Evolutionary conservation across 768 basidiomycete genomes (phyloP), one percentile per base, ranked within the genome.

Genomic region (Tricholoma sp.): DNA sequence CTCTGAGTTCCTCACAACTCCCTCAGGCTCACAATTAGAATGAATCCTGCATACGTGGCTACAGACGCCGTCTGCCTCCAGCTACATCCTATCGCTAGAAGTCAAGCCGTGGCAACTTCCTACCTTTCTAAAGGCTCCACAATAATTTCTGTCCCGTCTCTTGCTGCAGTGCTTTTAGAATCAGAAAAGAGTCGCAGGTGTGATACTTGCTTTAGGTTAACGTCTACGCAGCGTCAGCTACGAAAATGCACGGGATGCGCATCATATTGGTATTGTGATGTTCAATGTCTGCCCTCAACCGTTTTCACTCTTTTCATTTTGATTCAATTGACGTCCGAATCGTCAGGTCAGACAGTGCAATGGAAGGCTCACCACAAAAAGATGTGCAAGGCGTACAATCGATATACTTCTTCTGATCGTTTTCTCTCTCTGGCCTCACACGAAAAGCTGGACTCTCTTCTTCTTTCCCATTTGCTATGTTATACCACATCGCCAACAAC

Each of bases 241-340:
- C 79, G 72, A 58, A 76, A 74, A 65, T 92, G 89, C 60, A 76
- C 81, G 4, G 82, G 84, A 11, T 91, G 90, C 61, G 80, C 76
- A 13, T 76, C 79, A 0, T 88, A 86, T 65, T 90, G 82, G 80
- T 93, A 93, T 64, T 93, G 90, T 61, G 77, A 79, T 59, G 59
- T 72, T 20, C 61, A 73, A 67, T 93, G 90, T 91, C 66, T 68
- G 81, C 47, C 52, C 50, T 57, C 47, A 53, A 36, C 17, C 7
- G 44, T 47, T 4, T 37, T 20, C n/a, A 17, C 17, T n/a, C n/a
- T 9, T 24, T 32, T 42, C 42, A 54, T 49, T 50, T 42, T 48
- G 50, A 45, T 50, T 13, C 13, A 24, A 24, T 42, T 50, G 18
- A 33, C 54, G 55, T 41, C 32, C 4, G 24, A 24, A 48, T 56